Evolutionary conservation across 2,329 filamentous ascomycete genomes (phyloP), one percentile per base, ranked within the genome.

Genomic region (Metarhizium humberi): DNA sequence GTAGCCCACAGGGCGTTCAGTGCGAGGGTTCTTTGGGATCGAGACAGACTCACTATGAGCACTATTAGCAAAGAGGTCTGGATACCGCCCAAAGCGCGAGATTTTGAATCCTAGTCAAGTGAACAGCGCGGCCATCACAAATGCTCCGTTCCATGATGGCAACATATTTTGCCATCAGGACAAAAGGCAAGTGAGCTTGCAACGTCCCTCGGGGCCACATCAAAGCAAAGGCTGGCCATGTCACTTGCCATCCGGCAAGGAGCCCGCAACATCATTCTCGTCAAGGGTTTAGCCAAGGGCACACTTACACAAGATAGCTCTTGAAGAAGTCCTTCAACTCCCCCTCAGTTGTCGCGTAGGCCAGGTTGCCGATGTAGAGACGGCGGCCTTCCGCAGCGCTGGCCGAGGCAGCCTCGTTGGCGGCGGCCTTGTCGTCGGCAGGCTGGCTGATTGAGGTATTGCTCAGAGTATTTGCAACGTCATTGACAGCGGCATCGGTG

Each of bases 321-420:
- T 94, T 92, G 88, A 99, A 99, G 85, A 99, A 99, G 69, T 94
- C 89, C 84, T 95, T 96, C 84, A 99, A 90, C 87, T 96, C 91
- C 87, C 89, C 94, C 89, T 97, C 94, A 76, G 91, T 96, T 86
- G 94, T 97, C 87, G 92, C 92, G 77, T 99, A 99, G 71, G 94
- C 94, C 85, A 99, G 89, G 84, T 99, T 99, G 82, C 94, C 94
- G 81, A 99, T 97, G 81, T 99, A 99, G 70, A 99, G 88, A 80
- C 94, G 90, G 81, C 94, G 90, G 76, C 94, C 92, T 83, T 99
- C 94, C 77, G 92, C 92, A 76, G 94, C 94, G 80, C 91, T 96
- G 78, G 91, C 90, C 75, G 94, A 87, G 72, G 94, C 91, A 75
- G 92, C 91, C 75, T 96, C 91, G 73, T 90, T 87, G 77, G 88